phyloP scores from a whole-genome alignment of 2,329 filamentous ascomycete species.

The Exophiala phaeomuriformis region DNA sequence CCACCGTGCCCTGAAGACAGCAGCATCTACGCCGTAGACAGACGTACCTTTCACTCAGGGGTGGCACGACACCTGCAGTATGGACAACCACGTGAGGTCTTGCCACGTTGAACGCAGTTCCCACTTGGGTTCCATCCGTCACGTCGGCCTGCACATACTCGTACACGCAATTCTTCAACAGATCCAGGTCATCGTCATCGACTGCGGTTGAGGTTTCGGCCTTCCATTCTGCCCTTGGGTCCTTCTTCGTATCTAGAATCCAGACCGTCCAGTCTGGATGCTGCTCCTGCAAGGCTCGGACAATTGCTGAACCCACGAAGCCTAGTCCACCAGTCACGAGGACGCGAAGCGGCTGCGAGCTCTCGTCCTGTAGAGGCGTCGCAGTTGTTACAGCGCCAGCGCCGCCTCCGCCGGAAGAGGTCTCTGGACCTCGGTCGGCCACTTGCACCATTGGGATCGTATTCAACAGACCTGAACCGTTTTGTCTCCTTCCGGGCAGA shows the following conservation, averaged over 20 bases:
- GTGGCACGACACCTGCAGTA: slow-evolving; percentile 44
- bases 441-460: background rate
- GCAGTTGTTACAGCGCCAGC: background rate
- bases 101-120: slow-evolving; percentile 34
- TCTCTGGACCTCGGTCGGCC: background rate
- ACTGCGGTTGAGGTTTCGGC: background rate
- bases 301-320: slow-evolving; percentile 36
- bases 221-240: background rate
- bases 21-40: background rate
- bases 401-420: background rate
- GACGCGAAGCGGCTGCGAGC: slow-evolving; percentile 19
- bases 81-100: slow-evolving; percentile 48
- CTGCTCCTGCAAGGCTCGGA: slow-evolving; percentile 34
- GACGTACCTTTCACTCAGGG: slow-evolving; percentile 31
- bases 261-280: slow-evolving; percentile 34
- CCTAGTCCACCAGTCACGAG: slow-evolving; percentile 36
- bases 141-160: slow-evolving; percentile 29
- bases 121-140: slow-evolving; percentile 29
- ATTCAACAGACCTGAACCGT: no score
- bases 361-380: background rate
- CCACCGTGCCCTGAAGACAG: no score
- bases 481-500: no score
- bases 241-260: slow-evolving; percentile 33
- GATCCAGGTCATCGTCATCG: slow-evolving; percentile 4
- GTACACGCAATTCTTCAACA: slow-evolving; percentile 12